A percentile compares a stretch with the other conserved stretches of the same genome.
Evolutionary conservation across 2,329 filamentous ascomycete genomes (phyloP).

Genomic region (Talaromyces piceae): DNA sequence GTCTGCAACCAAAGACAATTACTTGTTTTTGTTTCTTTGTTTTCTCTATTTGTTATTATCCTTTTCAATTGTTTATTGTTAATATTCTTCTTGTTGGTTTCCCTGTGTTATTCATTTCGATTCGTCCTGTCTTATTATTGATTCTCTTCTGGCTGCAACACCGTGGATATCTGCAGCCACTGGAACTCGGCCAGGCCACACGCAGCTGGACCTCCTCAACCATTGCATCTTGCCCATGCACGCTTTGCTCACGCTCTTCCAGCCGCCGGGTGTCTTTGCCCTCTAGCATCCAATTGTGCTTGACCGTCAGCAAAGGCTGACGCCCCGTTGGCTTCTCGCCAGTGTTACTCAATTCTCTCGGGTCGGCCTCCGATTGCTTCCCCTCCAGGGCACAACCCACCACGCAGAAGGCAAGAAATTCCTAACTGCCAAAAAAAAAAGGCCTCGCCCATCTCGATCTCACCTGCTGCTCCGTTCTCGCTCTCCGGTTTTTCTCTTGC

Average conservation of each 20-base stretch:
- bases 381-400: not conserved
- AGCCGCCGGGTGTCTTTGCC: constrained; percentile 3
- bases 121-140: not conserved
- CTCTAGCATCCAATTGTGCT: constrained; percentile 2
- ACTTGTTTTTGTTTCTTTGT: not conserved
- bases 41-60: not conserved
- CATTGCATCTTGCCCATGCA: constrained; percentile 6
- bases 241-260: constrained; percentile 5
- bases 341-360: not conserved
- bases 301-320: not conserved
- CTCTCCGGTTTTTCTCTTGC: constrained; percentile 13
- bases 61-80: not conserved
- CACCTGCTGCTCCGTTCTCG: too few relatives aligned
- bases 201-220: too few relatives aligned
- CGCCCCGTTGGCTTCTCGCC: not conserved
- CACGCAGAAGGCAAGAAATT: not conserved
- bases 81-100: too few relatives aligned
- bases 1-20: not conserved
- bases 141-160: not conserved
- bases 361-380: constrained; percentile 7
- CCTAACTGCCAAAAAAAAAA: too few relatives aligned
- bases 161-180: not conserved
- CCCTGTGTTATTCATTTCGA: too few relatives aligned
- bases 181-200: not conserved
- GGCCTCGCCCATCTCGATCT: not conserved